Base-by-base conservation (phyloP, 352 stramenopile genomes). In the Globisporangium apiculatum region DNA sequence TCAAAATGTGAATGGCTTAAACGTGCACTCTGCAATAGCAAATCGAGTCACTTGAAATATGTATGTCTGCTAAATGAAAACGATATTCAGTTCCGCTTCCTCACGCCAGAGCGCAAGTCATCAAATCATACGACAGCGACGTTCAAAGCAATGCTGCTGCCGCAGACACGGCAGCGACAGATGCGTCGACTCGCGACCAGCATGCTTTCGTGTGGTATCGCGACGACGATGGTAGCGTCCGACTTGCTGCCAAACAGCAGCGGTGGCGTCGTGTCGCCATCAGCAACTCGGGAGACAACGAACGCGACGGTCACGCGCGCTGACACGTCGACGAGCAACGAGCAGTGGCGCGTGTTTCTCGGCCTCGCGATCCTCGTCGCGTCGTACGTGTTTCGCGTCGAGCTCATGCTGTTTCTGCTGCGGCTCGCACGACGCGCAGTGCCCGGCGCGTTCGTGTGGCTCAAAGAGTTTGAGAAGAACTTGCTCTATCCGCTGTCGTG, bases 391-490 rank as follows among this genome's bases (percentile, higher is more conserved):
- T 78, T 94, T 47, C 84, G 84, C 55, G 68, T 90, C 38, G 82
- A 91, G 67, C 59, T 88, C 36, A 79, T 94, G 46, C 82, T 79
- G 31, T 89, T 92, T 62, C 82, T 75, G 46, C 68, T 94, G 51
- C 75, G 74, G 12, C 66, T 94, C 7, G 68, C 66, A 60, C 72
- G 79, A n/a, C 82, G 84, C 15, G 72, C 78, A 18, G 38, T 87
- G 17, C 79, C 82, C 2, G 68, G 68, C 45, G 65, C 82, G 36
- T 72, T 83, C 51, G 72, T 79, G n/a, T 91, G 77, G 76, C 72
- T 94, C 51, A 79, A 84, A 42, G 78, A 94, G 70, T 92, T 94
- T 58, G 84, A 94, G 60, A 91, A 92, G 57, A 86, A 75, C 60
- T 66, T 94, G 24, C 51, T 90, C 55, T 68, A 71, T 38, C 84